These are phyloP conservation scores for Phytophthora cryptogea DNA, from an alignment of 352 stramenopile genomes.

Conservation along the genomic window DNA sequence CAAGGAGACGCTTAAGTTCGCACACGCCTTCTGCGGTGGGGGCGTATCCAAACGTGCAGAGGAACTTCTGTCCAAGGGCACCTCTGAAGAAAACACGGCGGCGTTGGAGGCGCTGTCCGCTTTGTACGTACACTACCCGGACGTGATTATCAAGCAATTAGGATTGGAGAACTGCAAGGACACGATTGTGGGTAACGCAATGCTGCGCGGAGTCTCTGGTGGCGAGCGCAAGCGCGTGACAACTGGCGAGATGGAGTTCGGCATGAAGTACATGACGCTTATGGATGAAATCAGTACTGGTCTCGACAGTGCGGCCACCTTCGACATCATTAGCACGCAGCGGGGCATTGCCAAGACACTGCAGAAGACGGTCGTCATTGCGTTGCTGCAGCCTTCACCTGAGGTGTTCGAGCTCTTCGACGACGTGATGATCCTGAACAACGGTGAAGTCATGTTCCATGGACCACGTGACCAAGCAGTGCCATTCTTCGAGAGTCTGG, in stretches of 20 bases:
- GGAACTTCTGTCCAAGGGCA: slow-evolving; percentile 47
- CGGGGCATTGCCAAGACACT: slow-evolving; percentile 50
- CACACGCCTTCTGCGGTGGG: slow-evolving; percentile 74
- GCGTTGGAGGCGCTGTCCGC: slow-evolving; percentile 24
- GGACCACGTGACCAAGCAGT: slow-evolving; percentile 50
- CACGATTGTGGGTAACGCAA: slow-evolving; percentile 63
- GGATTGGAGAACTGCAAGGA: slow-evolving; percentile 38
- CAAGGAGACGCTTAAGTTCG: slow-evolving; percentile 35
- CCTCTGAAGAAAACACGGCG: slow-evolving; percentile 36
- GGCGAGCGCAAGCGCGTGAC: slow-evolving; percentile 79
- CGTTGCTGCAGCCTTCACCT: slow-evolving; percentile 83
- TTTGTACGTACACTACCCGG: slow-evolving; percentile 34
- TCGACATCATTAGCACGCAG: slow-evolving; percentile 55
- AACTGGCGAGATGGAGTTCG: slow-evolving; percentile 87
- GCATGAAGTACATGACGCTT: slow-evolving; percentile 71
- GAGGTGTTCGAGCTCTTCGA: slow-evolving; percentile 59
- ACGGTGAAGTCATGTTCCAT: slow-evolving; percentile 42
- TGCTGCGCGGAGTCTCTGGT: slow-evolving; percentile 68
- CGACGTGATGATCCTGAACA: slow-evolving; percentile 34
- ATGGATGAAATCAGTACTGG: slow-evolving; percentile 84
- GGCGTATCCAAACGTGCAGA: slow-evolving; percentile 35
- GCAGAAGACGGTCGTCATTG: slow-evolving; percentile 63
- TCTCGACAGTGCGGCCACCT: slow-evolving; percentile 61
- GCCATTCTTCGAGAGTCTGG: slow-evolving; percentile 42
- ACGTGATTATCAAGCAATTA: slow-evolving; percentile 27